Evolutionary conservation across 2,329 filamentous ascomycete genomes (phyloP).

Genomic region (Cytospora mali): DNA sequence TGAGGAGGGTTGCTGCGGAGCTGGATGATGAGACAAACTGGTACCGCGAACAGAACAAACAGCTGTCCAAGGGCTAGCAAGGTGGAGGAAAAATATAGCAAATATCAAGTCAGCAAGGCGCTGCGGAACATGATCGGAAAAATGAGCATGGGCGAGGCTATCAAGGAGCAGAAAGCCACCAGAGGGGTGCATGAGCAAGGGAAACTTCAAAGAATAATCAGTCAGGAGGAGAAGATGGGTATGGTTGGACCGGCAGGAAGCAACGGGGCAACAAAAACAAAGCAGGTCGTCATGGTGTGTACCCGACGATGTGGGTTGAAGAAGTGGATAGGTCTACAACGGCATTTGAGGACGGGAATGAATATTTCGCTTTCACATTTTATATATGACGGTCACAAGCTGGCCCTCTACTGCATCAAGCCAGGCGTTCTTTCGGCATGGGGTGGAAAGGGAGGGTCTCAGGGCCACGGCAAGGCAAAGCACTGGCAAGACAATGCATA

Average conservation of each 20-base stretch:
- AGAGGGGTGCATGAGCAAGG: neutral
- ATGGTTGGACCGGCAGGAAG: neutral
- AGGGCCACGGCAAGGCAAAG: constrained; percentile 4
- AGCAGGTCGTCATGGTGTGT: neutral
- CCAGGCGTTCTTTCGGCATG: constrained; percentile 24
- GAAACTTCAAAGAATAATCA: neutral
- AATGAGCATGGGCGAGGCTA: neutral
- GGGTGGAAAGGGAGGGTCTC: neutral
- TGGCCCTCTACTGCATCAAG: constrained; percentile 21
- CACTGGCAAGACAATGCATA: constrained; percentile 3
- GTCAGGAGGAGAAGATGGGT: neutral
- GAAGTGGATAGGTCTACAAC: neutral
- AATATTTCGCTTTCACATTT: neutral
- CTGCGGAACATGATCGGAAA: neutral
- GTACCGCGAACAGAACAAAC: constrained; percentile 50
- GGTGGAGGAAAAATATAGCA: constrained; percentile 33
- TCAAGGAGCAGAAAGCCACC: neutral
- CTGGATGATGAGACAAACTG: constrained; percentile 51
- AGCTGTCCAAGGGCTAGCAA: constrained; percentile 36
- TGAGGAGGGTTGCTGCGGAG: constrained; percentile 46
- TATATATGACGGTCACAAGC: constrained; percentile 3
- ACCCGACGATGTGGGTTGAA: constrained; percentile 1
- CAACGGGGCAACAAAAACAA: neutral
- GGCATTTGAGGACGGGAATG: neutral
- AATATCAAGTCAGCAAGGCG: too few species aligned